Percentiles rank a stretch among this genome's conserved stretches.
These are phyloP conservation scores for Acer negundo DNA, from an alignment of 345 rosid species.

Conservation along the genomic window DNA sequence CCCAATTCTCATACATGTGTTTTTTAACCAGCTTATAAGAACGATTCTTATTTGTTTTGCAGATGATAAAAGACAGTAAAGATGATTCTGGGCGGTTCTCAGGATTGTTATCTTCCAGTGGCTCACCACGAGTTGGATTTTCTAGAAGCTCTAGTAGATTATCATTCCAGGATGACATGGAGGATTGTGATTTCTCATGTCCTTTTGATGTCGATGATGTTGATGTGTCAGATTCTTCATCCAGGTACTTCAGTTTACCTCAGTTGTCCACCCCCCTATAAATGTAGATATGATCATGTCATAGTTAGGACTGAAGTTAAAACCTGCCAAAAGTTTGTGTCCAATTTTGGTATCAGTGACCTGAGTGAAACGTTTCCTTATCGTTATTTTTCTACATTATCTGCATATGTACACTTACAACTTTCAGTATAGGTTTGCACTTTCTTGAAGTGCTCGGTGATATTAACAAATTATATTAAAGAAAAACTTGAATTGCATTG, in stretches of 20 bases:
- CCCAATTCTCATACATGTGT: conserved; percentile 1
- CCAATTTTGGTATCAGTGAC: neutral
- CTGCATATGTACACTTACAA: neutral
- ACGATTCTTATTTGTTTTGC: conserved; percentile 27
- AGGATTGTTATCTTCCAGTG: conserved; percentile 81
- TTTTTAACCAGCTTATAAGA: conserved; percentile 4
- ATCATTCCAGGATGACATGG: conserved; percentile 78
- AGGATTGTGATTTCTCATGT: conserved; percentile 82
- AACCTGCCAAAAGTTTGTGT: neutral
- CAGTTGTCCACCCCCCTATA: neutral
- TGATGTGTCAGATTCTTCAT: conserved; percentile 55
- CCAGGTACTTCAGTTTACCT: conserved; percentile 45
- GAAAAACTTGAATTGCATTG: neutral
- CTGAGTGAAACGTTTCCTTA: neutral
- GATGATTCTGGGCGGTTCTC: conserved; percentile 90
- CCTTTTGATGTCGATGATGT: conserved; percentile 91
- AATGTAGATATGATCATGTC: conserved; percentile 4
- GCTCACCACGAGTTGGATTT: conserved; percentile 75
- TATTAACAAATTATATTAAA: neutral
- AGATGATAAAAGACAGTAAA: conserved; percentile 65
- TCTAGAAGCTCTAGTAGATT: conserved; percentile 87
- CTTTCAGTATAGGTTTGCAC: neutral
- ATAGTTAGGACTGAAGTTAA: neutral
- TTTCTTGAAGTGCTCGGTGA: neutral
- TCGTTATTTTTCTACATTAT: neutral